These are phyloP conservation scores for Lagerstroemia speciosa DNA, from an alignment of 345 rosid species.

Conservation along the genomic window DNA sequence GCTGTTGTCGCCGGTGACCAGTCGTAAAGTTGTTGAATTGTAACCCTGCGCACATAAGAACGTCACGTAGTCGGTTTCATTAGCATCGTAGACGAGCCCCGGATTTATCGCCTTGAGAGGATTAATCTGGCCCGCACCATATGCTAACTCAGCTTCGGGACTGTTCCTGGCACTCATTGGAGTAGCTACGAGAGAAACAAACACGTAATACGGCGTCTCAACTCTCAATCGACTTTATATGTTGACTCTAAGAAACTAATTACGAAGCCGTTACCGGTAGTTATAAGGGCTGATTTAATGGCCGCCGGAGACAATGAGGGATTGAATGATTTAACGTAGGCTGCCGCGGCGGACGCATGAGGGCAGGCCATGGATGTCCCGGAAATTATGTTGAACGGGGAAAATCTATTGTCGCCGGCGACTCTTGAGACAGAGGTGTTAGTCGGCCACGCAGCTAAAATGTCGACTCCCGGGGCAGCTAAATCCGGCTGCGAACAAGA, in stretches of 20 bases:
- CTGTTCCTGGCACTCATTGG: conserved; percentile 16
- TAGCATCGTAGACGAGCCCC: conserved; percentile 32
- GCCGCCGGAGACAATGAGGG: not conserved
- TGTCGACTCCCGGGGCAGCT: conserved; percentile 31
- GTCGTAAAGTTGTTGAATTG: conserved; percentile 3
- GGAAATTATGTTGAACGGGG: conserved; percentile 22
- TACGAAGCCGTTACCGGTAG: conserved; percentile 21
- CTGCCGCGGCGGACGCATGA: conserved; percentile 11
- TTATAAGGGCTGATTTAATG: conserved; percentile 22
- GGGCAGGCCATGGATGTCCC: conserved; percentile 43
- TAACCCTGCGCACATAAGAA: conserved; percentile 41
- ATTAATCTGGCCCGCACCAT: conserved; percentile 28
- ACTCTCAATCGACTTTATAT: not conserved
- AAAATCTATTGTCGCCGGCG: conserved; percentile 17
- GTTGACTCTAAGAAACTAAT: not conserved
- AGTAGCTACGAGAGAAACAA: conserved; percentile 9
- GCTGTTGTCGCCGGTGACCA: conserved; percentile 21
- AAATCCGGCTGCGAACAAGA: conserved; percentile 25
- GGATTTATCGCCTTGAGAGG: conserved; percentile 27
- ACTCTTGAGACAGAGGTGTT: conserved; percentile 6
- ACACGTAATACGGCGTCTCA: too few relatives aligned
- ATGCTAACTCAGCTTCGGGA: conserved; percentile 28
- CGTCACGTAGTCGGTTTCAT: conserved; percentile 25
- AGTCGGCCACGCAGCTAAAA: conserved; percentile 33
- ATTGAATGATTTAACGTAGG: not conserved